Evolutionary conservation across 1,284 basidiomycete genomes (phyloP).

Genomic region (Psilocybe mexicana): DNA sequence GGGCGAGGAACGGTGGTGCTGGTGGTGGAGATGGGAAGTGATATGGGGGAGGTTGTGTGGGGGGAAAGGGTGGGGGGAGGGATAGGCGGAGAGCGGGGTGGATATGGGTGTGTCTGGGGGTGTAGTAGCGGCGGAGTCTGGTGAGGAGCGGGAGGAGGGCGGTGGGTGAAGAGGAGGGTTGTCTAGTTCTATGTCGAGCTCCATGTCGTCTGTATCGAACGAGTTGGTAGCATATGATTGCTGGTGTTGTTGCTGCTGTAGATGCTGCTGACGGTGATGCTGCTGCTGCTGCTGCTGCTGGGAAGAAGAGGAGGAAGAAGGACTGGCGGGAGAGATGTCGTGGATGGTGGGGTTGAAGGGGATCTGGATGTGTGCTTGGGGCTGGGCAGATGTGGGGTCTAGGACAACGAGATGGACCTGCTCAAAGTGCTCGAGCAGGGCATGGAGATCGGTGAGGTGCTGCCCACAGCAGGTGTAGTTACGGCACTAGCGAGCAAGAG

Average conservation of each 20-base stretch:
- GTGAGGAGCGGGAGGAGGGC: constrained; percentile 38
- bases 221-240: constrained; percentile 28
- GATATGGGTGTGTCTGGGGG: constrained; percentile 54
- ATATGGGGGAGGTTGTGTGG: constrained; percentile 24
- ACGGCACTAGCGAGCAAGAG: constrained; percentile 51
- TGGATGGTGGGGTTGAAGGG: constrained; percentile 45
- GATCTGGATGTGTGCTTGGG: constrained; percentile 43
- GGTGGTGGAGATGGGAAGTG: constrained; percentile 7
- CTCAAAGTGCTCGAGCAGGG: constrained; percentile 85
- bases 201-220: constrained; percentile 81
- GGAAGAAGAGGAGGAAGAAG: constrained; percentile 3
- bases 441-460: constrained; percentile 79
- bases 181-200: constrained; percentile 64
- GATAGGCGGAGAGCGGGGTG: constrained; percentile 44
- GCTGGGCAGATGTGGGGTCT: constrained; percentile 49
- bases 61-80: constrained; percentile 31
- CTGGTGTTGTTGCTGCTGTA: constrained; percentile 20
- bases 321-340: constrained; percentile 18
- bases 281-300: constrained; percentile 13
- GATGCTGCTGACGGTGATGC: constrained; percentile 10
- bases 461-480: constrained; percentile 86
- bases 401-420: constrained; percentile 78
- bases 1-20: constrained; percentile 24
- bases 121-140: constrained; percentile 43
- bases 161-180: constrained; percentile 39